Evolutionary conservation across 805 yeast genomes (phyloP), one percentile per base, ranked within the genome.

Genomic region (Teunomyces pallodes): DNA sequence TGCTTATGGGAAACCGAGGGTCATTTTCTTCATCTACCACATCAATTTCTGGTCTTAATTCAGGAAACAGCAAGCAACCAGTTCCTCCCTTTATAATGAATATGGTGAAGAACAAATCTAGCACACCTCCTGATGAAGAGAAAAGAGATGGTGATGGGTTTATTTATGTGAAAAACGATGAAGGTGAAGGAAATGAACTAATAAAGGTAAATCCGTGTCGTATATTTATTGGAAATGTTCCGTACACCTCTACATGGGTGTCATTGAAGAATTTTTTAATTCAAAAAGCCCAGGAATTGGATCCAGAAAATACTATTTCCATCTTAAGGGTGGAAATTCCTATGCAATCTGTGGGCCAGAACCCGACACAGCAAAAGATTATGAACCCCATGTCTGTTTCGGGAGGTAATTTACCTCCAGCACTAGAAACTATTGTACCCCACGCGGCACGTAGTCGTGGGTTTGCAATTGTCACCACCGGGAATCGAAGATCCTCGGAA

Each of bases 391-490:
- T 40, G 32, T 9, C 31, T 29, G 27, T 20, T 12, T 30, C 43
- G n/a, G 35, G 32, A 4, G 10, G 10, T 33, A 40, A 40, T 28
- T 14, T 40, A 30, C 41, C 41, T 9, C 41, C 12, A 14, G 14
- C 41, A 5, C 41, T 26, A n/a, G 41, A 38, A 24, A 6, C 10
- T 4, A 12, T 13, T 10, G 30, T 14, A 24, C 14, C 30, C 10
- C 28, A 33, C 12, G 10, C 17, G 9, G 35, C 48, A 26, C 49
- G 49, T 26, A 63, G 68, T 29, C 76, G 82, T 55, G 90, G 90
- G 1, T 84, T 81, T 67, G 90, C 89, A 1, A 76, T 84, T 42
- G 87, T 82, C 1, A 71, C 77, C 3, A 82, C 81, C 20, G 70
- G 70, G 1, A 61, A 72, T 33, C 72, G 68, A 29, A 69, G 63